Percentiles rank a stretch among this genome's conserved stretches.
Conservation (phyloP, 2,329 filamentous ascomycete species). For the Pestalotiopsis sp. region DNA sequence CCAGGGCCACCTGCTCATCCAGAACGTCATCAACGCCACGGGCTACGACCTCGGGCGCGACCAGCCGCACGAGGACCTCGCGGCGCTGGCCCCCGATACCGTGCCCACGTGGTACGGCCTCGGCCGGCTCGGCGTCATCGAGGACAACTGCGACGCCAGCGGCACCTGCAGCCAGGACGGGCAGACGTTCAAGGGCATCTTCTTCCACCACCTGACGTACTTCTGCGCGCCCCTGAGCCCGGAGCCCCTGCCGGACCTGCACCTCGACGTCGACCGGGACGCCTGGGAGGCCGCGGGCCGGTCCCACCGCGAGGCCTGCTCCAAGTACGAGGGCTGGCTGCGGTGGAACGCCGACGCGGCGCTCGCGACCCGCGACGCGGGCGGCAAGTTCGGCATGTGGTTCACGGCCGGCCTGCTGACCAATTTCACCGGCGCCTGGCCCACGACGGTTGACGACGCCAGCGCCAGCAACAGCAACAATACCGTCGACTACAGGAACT, state of each 20-base stretch:
- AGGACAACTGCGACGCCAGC: constrained; percentile 79
- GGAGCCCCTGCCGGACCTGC: constrained; percentile 23
- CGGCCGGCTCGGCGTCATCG: constrained; percentile 77
- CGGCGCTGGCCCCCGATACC: constrained; percentile 32
- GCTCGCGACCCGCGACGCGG: constrained; percentile 64
- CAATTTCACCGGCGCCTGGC: constrained; percentile 32
- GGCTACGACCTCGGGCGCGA: constrained; percentile 65
- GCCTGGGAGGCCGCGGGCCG: constrained; percentile 30
- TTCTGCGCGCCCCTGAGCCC: constrained; percentile 72
- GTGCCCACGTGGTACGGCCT: constrained; percentile 71
- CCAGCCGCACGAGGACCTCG: constrained; percentile 42
- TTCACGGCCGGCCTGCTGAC: constrained; percentile 66
- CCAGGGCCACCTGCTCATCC: constrained; percentile 79
- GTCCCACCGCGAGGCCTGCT: constrained; percentile 64
- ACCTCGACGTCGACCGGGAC: constrained; percentile 29
- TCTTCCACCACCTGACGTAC: constrained; percentile 82
- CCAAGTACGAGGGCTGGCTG: constrained; percentile 74
- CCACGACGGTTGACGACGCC: constrained; percentile 32
- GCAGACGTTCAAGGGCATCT: constrained; percentile 94
- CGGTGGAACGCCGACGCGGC: constrained; percentile 77
- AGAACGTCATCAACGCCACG: constrained; percentile 74
- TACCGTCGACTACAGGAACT: constrained; percentile 48
- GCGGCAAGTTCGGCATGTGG: constrained; percentile 83
- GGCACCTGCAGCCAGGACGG: constrained; percentile 79
- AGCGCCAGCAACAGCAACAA: constrained; percentile 21